phyloP scores from a whole-genome alignment of 306 rosid species.

The Pyrus betulifolia region DNA sequence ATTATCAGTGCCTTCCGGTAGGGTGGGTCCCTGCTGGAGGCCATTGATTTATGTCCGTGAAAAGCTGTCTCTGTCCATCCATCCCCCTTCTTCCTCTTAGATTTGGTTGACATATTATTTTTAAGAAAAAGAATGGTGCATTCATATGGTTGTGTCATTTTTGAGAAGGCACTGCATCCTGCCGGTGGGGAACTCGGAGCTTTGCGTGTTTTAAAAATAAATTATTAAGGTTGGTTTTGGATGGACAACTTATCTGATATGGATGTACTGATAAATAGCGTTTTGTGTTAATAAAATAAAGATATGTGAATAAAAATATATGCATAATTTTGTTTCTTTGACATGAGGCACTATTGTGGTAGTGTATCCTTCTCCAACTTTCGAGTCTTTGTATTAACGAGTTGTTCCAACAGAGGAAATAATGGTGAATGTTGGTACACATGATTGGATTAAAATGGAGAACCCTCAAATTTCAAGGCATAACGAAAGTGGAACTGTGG shows the following conservation, averaged over 20 bases:
- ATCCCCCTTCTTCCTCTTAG: background rate
- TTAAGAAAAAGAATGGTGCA: background rate
- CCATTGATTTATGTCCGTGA: background rate
- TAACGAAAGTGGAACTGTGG: no score
- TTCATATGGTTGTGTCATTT: background rate
- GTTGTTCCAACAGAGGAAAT: background rate
- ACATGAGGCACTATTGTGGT: fast-evolving
- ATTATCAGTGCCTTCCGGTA: slow-evolving; percentile 19
- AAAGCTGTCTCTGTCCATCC: background rate
- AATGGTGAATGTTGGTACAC: background rate
- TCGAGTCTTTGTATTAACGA: background rate
- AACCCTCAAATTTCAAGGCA: no score
- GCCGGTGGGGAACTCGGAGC: background rate
- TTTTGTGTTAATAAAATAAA: no score
- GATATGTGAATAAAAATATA: no score
- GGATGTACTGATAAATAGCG: fast-evolving
- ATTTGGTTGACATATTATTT: background rate
- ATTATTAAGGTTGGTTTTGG: background rate
- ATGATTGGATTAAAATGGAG: no score
- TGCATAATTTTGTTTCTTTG: no score
- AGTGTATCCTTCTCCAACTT: background rate
- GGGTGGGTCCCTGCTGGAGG: background rate
- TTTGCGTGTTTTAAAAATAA: background rate
- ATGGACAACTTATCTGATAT: no score
- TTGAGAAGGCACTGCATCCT: background rate